Conservation (phyloP, 108 stramenopile genomes). For the Nitzschia sp. region DNA sequence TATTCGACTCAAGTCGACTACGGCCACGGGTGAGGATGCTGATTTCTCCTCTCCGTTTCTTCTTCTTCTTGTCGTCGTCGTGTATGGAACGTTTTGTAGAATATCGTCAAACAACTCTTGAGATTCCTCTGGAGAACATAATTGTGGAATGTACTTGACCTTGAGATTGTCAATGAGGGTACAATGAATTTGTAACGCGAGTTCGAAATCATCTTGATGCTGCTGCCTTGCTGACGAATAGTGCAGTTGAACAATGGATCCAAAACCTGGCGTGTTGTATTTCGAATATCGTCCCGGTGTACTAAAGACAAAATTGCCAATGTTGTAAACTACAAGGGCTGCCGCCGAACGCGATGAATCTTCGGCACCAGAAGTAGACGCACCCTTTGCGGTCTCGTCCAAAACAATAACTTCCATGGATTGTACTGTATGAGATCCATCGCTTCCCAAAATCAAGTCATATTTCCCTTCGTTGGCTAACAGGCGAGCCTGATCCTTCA, state of each 20-base stretch:
- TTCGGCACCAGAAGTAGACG: neutral
- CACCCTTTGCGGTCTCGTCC: neutral
- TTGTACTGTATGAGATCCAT: constrained; percentile 8
- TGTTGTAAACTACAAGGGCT: constrained; percentile 2
- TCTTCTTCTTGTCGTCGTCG: too few relatives aligned
- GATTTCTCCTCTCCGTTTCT: too few relatives aligned
- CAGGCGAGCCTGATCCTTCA: neutral
- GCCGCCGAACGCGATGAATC: neutral
- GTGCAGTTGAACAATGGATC: neutral
- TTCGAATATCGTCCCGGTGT: constrained; percentile 3
- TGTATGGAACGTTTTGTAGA: too few relatives aligned
- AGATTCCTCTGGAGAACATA: neutral
- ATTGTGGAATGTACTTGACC: neutral
- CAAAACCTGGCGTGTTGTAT: neutral
- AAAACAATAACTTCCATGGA: neutral
- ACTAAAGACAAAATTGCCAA: constrained; percentile 13
- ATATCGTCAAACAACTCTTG: too few relatives aligned
- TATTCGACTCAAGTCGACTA: too few relatives aligned
- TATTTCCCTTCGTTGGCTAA: neutral
- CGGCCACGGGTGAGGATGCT: too few relatives aligned
- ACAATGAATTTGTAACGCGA: neutral
- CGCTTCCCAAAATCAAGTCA: neutral
- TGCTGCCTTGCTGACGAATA: too few relatives aligned
- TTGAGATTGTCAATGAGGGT: neutral
- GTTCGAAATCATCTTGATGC: neutral